phyloP scores from a whole-genome alignment of 805 yeast genomes.

The Brettanomyces bruxellensis region DNA sequence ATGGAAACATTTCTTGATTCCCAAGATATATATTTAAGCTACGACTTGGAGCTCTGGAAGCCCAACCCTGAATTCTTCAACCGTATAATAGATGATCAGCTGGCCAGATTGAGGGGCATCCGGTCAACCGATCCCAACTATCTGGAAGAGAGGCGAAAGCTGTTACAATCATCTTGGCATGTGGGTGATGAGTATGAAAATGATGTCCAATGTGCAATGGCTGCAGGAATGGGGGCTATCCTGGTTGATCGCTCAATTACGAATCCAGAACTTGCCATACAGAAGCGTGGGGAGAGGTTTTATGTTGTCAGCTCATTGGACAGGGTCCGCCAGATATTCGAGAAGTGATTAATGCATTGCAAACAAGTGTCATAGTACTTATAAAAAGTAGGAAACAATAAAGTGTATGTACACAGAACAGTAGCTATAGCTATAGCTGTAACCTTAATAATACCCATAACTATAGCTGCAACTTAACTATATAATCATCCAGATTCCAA shows the following conservation, averaged over 20 bases:
- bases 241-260: slow-evolving; percentile 14
- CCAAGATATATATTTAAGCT: slow-evolving; percentile 39
- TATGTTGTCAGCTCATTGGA: slow-evolving; percentile 12
- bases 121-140: neutral
- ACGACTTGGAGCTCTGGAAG: slow-evolving; percentile 45
- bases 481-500: slow-evolving; percentile 67
- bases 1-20: slow-evolving; percentile 31
- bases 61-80: slow-evolving; percentile 44
- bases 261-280: slow-evolving; percentile 3
- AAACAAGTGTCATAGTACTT: too few relatives aligned
- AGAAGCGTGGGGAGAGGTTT: slow-evolving; percentile 7
- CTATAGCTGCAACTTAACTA: slow-evolving; percentile 1
- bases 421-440: too few relatives aligned
- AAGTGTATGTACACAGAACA: too few relatives aligned
- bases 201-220: slow-evolving; percentile 43
- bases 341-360: neutral
- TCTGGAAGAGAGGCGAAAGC: slow-evolving; percentile 6
- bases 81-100: slow-evolving; percentile 20
- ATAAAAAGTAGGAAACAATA: too few relatives aligned
- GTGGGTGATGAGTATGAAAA: slow-evolving; percentile 54
- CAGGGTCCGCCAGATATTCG: slow-evolving; percentile 7
- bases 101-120: slow-evolving; percentile 1
- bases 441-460: too few relatives aligned
- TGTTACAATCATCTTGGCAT: slow-evolving; percentile 41
- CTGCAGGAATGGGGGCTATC: slow-evolving; percentile 57